Conservation (phyloP, 352 stramenopile species). For the Pythium oligandrum region DNA sequence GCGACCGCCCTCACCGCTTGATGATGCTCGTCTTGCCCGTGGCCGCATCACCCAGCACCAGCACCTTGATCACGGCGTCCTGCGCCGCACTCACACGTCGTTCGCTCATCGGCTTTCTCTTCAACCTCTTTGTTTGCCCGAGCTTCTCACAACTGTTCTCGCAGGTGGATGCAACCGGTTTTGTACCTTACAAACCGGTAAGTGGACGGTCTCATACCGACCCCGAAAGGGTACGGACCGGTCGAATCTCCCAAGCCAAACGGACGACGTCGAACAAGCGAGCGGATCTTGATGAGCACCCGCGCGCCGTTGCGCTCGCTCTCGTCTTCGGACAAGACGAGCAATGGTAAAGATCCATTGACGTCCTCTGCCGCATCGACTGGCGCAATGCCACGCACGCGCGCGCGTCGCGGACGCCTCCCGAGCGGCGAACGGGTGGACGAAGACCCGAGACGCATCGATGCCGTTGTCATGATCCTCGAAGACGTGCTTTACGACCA, state of each 20-base stretch:
- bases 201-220: no score
- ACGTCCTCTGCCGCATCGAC: neutral
- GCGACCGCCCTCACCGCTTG: constrained; percentile 49
- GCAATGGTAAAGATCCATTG: no score
- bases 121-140: constrained; percentile 11
- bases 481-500: constrained; percentile 87
- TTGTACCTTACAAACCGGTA: no score
- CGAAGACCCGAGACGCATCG: constrained; percentile 50
- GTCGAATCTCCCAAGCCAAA: no score
- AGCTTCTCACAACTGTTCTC: no score
- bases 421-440: constrained; percentile 30
- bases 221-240: no score
- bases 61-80: constrained; percentile 89
- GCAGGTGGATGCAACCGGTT: no score
- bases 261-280: no score
- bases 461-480: constrained; percentile 80
- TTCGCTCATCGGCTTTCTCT: constrained; percentile 43
- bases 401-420: constrained; percentile 20
- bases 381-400: neutral
- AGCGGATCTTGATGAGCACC: no score
- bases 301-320: no score
- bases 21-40: constrained; percentile 93
- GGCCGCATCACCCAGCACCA: constrained; percentile 88
- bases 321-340: no score
- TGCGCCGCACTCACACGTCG: constrained; percentile 70